These are phyloP conservation scores for Chlamydomonas reinhardtii DNA, from an alignment of 163 green algal genomes.

Conservation along the genomic window DNA sequence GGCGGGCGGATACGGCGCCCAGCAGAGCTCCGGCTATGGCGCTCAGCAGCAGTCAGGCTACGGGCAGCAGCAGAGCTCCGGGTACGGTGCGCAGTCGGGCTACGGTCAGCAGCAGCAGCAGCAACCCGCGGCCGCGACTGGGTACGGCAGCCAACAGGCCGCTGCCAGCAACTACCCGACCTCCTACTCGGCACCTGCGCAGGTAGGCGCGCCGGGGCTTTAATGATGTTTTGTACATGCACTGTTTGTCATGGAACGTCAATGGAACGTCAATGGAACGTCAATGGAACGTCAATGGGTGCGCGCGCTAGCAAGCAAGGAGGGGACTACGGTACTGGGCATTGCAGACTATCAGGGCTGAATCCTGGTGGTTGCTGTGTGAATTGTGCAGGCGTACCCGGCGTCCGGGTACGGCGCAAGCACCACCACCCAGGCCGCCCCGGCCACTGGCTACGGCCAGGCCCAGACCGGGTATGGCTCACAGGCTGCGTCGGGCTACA, in stretches of 20 bases:
- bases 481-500: background rate
- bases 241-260: background rate
- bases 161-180: slow-evolving; percentile 9
- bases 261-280: too few relatives aligned
- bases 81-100: background rate
- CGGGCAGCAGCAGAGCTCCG: slow-evolving; percentile 29
- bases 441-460: slow-evolving; percentile 14
- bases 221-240: background rate
- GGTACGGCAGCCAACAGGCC: background rate
- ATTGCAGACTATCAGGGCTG: too few relatives aligned
- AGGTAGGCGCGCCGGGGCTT: background rate
- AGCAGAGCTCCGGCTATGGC: slow-evolving; percentile 22
- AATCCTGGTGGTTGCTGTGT: background rate
- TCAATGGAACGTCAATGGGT: too few relatives aligned
- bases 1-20: background rate
- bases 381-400: background rate
- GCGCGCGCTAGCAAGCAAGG: too few relatives aligned
- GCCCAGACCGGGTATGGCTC: slow-evolving; percentile 11
- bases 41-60: slow-evolving; percentile 40
- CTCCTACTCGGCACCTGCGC: slow-evolving; percentile 15
- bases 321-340: too few relatives aligned
- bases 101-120: too few relatives aligned
- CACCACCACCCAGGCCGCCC: background rate
- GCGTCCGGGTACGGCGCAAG: slow-evolving; percentile 18
- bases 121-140: too few relatives aligned